Conservation (phyloP, 371 early-diverging fungal genomes). For the Mucor velutinosus region DNA sequence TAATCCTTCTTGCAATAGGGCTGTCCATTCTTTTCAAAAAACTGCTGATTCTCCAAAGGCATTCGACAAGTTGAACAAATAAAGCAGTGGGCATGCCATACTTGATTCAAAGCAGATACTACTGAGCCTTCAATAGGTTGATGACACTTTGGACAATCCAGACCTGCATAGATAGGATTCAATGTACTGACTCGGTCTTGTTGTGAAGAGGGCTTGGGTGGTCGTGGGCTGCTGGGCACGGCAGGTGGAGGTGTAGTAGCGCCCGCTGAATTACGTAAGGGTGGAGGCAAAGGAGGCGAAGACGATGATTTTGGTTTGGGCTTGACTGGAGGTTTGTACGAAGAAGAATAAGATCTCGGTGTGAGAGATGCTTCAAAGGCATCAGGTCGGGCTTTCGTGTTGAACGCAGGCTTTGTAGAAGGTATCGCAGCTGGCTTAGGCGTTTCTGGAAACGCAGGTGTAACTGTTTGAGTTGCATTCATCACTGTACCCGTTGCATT, state of each 20-base stretch:
- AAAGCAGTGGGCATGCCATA: constrained; percentile 29
- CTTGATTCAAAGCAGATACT: constrained; percentile 18
- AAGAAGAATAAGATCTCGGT: not conserved
- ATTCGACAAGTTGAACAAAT: constrained; percentile 16
- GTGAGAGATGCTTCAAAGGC: constrained; percentile 18
- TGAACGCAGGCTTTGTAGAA: not conserved
- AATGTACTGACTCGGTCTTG: constrained; percentile 6
- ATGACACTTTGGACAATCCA: constrained; percentile 21
- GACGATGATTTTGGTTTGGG: not conserved
- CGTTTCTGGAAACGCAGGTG: constrained; percentile 17
- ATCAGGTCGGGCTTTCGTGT: not conserved
- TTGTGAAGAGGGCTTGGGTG: not conserved
- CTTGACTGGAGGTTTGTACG: not conserved
- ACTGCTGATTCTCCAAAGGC: constrained; percentile 17
- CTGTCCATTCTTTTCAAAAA: constrained; percentile 18
- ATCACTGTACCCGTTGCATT: constrained; percentile 15
- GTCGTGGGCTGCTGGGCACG: constrained; percentile 13
- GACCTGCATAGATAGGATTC: constrained; percentile 22
- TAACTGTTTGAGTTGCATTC: not conserved
- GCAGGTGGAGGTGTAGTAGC: constrained; percentile 12
- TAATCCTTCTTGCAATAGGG: constrained; percentile 26
- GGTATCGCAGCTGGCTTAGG: not conserved
- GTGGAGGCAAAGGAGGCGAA: constrained; percentile 7
- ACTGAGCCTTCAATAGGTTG: constrained; percentile 19
- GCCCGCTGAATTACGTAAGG: not conserved